Evolutionary conservation across 345 rosid species (phyloP), one percentile per base, ranked within the genome.

Genomic region (Geranium brycei): DNA sequence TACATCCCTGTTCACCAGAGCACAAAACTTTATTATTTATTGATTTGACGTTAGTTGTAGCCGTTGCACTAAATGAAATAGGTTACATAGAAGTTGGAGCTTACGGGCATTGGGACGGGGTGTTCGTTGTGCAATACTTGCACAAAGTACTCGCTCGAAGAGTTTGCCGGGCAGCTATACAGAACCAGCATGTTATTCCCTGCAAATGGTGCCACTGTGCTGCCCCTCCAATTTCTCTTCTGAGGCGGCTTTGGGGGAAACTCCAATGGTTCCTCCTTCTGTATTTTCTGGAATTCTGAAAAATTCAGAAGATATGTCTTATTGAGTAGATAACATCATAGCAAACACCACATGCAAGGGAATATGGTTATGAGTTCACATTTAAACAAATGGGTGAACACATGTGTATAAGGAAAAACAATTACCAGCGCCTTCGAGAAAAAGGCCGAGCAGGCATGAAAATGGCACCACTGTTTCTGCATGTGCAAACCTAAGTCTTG

Each of bases 391-490:
- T 38, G 8, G 18, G 30, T n/a, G 1, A 56, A 57, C 38, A 30
- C 55, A 18, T 14, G 41, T 13, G 19, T 60, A 59, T 38, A 60
- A 69, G 19, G 55, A 35, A 66, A 65, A 66, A 51, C 68, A 76
- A 86, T 77, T 47, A 87, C 99, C 96, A 64, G 92, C 75, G 75
- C 77, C 86, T 70, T 87, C 84, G 55, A 93, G 96, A 80, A 88
- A 93, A 69, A 88, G 97, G 40, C 99, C 99, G 66, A 93, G 96
- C 66, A 91, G 83, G 75, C 99, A 93, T 66, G 97, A 75, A 67
- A 93, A 93, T 7, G 97, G 96, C 71, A 93, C 85, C 74, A 93
- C 83, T 19, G 99, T 93, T 78, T 93, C 97, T 0, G 95, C 99
- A 84, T 88, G 99, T 4, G 99, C 99, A 78, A 93, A 88, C 28